A percentile compares a stretch with the other conserved stretches of the same genome.
These are phyloP conservation scores for Larix sibirica DNA, from an alignment of 83 land plant species.

Conservation along the genomic window DNA sequence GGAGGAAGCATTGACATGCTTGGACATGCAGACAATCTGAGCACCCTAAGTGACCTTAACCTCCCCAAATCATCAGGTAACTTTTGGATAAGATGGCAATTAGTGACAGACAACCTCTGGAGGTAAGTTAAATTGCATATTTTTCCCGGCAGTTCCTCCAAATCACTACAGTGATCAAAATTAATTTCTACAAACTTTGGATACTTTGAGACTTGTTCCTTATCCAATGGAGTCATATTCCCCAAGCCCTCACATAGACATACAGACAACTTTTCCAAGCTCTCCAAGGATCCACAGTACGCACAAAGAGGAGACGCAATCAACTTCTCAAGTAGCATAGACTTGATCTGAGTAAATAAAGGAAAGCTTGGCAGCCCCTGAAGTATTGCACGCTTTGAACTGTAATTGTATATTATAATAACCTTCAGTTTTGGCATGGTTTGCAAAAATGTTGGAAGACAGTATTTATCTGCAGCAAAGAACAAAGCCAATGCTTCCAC, in stretches of 20 bases:
- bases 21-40: slow-evolving; percentile 55
- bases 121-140: slow-evolving; percentile 35
- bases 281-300: slow-evolving; percentile 17
- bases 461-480: slow-evolving; percentile 43
- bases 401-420: slow-evolving; percentile 37
- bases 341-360: slow-evolving; percentile 32
- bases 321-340: slow-evolving; percentile 53
- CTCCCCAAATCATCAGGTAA: slow-evolving; percentile 47
- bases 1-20: slow-evolving; percentile 44
- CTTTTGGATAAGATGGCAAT: slow-evolving; percentile 41
- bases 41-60: slow-evolving; percentile 27
- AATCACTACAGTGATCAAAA: slow-evolving; percentile 50
- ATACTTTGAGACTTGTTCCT: slow-evolving; percentile 13
- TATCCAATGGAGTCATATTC: slow-evolving; percentile 7
- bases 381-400: slow-evolving; percentile 28
- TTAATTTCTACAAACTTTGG: slow-evolving; percentile 48
- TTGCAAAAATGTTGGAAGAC: slow-evolving; percentile 51
- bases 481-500: slow-evolving; percentile 65
- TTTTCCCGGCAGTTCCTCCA: slow-evolving; percentile 40
- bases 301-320: slow-evolving; percentile 29
- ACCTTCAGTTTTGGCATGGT: slow-evolving; percentile 57
- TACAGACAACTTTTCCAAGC: slow-evolving; percentile 40
- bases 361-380: slow-evolving; percentile 30
- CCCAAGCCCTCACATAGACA: slow-evolving; percentile 40
- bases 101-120: slow-evolving; percentile 37